Evolutionary conservation across 2,329 filamentous ascomycete genomes (phyloP), one percentile per base, ranked within the genome.

Genomic region (Aotearoamyces nothofagi): DNA sequence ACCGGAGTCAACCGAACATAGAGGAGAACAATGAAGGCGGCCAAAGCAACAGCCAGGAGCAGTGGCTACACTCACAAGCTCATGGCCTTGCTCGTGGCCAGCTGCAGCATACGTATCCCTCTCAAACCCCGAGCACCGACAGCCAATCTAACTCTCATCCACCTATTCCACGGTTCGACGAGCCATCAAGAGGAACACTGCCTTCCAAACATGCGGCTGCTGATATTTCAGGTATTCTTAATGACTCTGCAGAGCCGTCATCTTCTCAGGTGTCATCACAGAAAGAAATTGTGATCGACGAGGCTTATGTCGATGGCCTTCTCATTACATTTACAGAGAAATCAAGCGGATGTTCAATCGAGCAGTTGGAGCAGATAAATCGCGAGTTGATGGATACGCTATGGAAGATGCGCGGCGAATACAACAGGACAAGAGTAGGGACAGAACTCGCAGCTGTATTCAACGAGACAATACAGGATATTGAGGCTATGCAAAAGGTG

Each of bases 311-410:
- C 8, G 34, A 41, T 2, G 33, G 41, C 15, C 15, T 50, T 8
- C 28, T 45, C 2, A 30, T 23, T 9, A 31, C 33, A 11, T 33
- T 51, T 2, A 40, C 43, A 2, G 36, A 40, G 14, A 39, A 42
- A 14, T 42, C 42, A 12, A 46, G 41, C 16, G 47, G 47, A 2
- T 48, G 40, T 17, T 43, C 77, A 0, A 80, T 98, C 29, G 90
- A 98, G 55, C 87, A 98, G 52, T 60, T 98, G 12, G 87, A 96
- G 59, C 87, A 96, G 53, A 76, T 94, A 49, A 86, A 86, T 50
- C 77, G 84, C 5, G 73, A 78, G 40, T 60, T 96, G 38, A 96
- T 96, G 87, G 79, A 87, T 35, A 72, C 76, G 38, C 68, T 96
- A 24, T 98, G 90, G 90, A 65, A 64, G 35, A 68, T 67, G 35